A percentile compares a stretch with the other conserved stretches of the same genome.
Evolutionary conservation across 352 stramenopile species (phyloP).

Genomic region (Globisporangium perplexum): DNA sequence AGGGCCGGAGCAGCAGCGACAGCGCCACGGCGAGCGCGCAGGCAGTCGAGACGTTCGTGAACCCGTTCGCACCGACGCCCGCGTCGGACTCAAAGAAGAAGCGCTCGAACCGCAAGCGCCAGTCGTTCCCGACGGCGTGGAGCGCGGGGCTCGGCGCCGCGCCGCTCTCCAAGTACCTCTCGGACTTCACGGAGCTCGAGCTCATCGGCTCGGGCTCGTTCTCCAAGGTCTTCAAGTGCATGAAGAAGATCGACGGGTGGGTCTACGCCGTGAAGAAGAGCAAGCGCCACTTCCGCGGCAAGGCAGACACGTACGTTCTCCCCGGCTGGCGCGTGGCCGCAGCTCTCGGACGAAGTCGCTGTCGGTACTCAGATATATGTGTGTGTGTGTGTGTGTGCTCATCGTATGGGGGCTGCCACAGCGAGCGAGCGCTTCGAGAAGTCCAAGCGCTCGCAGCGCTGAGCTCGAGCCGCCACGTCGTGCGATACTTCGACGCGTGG

Average conservation of each 20-base stretch:
- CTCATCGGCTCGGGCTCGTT: constrained; percentile 80
- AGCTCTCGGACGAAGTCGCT: background rate
- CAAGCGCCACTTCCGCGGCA: constrained; percentile 77
- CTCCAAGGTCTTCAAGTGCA: constrained; percentile 83
- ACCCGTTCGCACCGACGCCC: constrained; percentile 58
- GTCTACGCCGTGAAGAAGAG: constrained; percentile 86
- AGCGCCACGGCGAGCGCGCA: constrained; percentile 7
- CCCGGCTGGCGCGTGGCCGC: no score
- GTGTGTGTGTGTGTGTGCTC: background rate
- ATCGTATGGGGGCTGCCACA: constrained; percentile 11
- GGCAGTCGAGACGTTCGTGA: constrained; percentile 50
- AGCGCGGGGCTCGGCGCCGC: constrained; percentile 19
- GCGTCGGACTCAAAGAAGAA: constrained; percentile 56
- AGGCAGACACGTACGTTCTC: constrained; percentile 73
- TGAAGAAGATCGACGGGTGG: constrained; percentile 86
- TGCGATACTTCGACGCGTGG: constrained; percentile 87
- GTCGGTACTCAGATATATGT: background rate
- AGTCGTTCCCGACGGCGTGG: constrained; percentile 54
- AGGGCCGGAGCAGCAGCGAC: background rate
- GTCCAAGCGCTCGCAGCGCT: constrained; percentile 79
- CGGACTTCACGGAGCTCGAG: constrained; percentile 72
- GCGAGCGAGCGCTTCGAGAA: constrained; percentile 71
- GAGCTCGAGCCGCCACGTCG: constrained; percentile 67
- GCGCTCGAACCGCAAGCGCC: constrained; percentile 51
- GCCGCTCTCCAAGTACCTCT: constrained; percentile 71